These are phyloP conservation scores for Solanum tarijense DNA, from an alignment of 257 asterid species.

Conservation along the genomic window DNA sequence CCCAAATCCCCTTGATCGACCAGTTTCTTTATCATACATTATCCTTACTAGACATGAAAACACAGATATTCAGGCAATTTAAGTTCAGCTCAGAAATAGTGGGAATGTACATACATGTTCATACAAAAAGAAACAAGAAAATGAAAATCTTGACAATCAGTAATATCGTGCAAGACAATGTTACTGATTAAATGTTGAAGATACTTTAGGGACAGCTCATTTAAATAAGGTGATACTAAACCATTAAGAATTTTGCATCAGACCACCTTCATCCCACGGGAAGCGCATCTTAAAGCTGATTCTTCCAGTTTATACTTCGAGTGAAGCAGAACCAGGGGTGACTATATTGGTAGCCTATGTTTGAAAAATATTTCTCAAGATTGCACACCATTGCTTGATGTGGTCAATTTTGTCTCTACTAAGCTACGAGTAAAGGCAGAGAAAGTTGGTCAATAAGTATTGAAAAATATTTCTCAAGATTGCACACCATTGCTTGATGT, in stretches of 20 bases:
- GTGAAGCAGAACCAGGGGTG: background rate
- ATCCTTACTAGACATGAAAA: constrained; percentile 20
- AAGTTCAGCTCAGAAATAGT: background rate
- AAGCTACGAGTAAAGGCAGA: background rate
- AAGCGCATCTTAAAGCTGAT: background rate
- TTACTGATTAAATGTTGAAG: background rate
- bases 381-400: background rate
- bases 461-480: too few species aligned
- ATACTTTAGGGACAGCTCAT: too few species aligned
- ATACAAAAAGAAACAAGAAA: background rate
- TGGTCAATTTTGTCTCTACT: background rate
- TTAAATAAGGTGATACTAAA: background rate
- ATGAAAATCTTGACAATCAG: background rate
- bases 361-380: background rate
- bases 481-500: too few species aligned
- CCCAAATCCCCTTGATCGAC: constrained; percentile 43
- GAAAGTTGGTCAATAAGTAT: background rate
- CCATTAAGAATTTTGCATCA: background rate
- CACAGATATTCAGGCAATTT: background rate
- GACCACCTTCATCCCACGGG: background rate
- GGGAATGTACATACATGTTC: background rate
- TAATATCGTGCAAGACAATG: background rate
- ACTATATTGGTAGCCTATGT: background rate
- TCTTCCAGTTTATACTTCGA: background rate
- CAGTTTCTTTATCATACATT: constrained; percentile 32